Conservation (phyloP, 441 rosid species). For the Viola pubescens region DNA sequence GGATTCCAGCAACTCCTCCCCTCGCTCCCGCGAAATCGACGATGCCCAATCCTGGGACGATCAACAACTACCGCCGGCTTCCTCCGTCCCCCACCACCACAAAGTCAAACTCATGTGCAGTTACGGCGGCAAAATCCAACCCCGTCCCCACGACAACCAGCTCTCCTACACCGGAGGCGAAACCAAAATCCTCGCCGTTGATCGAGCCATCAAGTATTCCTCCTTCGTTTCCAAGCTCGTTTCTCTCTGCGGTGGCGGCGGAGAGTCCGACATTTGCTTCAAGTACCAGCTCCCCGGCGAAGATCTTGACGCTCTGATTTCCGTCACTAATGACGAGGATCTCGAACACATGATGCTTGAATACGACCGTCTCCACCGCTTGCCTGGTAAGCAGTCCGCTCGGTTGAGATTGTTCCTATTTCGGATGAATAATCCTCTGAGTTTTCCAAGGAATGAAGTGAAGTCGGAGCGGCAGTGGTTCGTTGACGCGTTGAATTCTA, state of each 20-base stretch:
- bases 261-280: constrained; percentile 28
- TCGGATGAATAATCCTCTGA: constrained; percentile 17
- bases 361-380: constrained; percentile 39
- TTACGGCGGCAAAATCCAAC: constrained; percentile 59
- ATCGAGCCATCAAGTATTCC: constrained; percentile 33
- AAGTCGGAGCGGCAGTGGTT: constrained; percentile 56
- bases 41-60: constrained; percentile 46
- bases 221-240: constrained; percentile 31
- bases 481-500: constrained; percentile 47
- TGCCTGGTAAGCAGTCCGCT: constrained; percentile 35
- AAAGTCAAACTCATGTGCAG: constrained; percentile 59
- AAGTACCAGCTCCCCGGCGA: constrained; percentile 65
- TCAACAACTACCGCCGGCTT: constrained; percentile 12
- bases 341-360: constrained; percentile 59
- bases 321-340: constrained; percentile 59
- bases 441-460: constrained; percentile 19
- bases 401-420: constrained; percentile 49
- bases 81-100: constrained; percentile 11
- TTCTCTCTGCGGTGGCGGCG: constrained; percentile 26
- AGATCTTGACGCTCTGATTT: constrained; percentile 55
- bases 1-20: constrained; percentile 49
- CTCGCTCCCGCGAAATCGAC: constrained; percentile 49
- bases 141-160: constrained; percentile 47
- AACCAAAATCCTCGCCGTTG: constrained; percentile 50
- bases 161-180: constrained; percentile 57